Base-by-base conservation (phyloP, 306 rosid genomes). In the Dalbergia cochinchinensis region DNA sequence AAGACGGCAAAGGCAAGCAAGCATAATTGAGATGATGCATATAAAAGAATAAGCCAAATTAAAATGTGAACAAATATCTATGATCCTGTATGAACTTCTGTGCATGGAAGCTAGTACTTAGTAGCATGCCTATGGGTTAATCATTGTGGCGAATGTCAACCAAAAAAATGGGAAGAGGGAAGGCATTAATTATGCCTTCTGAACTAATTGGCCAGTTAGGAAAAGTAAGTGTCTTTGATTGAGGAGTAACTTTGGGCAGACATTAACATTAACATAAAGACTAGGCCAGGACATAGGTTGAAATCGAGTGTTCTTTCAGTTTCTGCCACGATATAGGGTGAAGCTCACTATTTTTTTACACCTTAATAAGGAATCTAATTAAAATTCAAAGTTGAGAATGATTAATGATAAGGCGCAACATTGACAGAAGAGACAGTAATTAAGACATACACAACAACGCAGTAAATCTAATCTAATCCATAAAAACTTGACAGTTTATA, bases 1-100 rank as follows among this genome's bases (percentile, higher is more conserved):
- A 60, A 57, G 50, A 74, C 86, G 84, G 78, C 83, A 74, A 82
- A 85, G 84, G 67, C 84, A 86, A 85, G 87, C 74, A 86, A 88
- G 48, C 76, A 76, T 84, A 18, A 85, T 78, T 78, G 59, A 73
- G 58, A 3, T 47, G 50, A 19, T 26, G 31, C 31, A 26, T 67
- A 41, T 14, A 8, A 1, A 50, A 50, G 12, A 59, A 41, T 12
- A 55, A 59, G 22, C 31, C 58, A 22, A 31, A 58, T 44, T 59
- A 13, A 60, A 15, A 47, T 35, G 19, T 16, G 8, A 50, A 50
- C 4, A 44, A 44, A 44, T 44, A 5, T 48, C 2, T 22, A 11
- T 65, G 45, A 22, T 0, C 12, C 48, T 42, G 10, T 4, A 13
- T 4, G 63, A 15, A 65, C 14, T 37, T 65, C 9, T 37, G 44